Evolutionary conservation across 371 early-diverging fungal genomes (phyloP), one percentile per base, ranked within the genome.

Genomic region (Mucor indicus): DNA sequence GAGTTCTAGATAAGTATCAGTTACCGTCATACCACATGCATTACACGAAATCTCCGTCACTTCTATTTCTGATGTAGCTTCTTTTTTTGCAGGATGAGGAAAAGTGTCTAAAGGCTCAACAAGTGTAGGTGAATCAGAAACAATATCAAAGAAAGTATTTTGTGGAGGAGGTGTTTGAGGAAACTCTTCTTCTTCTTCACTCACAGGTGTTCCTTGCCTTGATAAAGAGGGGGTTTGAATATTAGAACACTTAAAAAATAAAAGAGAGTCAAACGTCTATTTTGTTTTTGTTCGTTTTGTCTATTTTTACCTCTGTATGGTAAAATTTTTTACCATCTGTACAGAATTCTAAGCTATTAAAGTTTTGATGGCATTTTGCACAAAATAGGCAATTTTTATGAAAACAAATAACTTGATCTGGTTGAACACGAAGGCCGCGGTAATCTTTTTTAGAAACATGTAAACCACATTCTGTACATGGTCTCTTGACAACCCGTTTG

Each of bases 321-420:
- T 74, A 77, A 27, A 71, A 67, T 6, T 56, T 50, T 13, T 69
- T 70, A 39, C 57, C 48, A 25, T 72, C 74, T 19, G 73, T 57
- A 36, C 72, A 64, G 33, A 69, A 77, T 35, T 74, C 67, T n/a
- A 60, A 11, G 3, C 45, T 38, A 47, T 46, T 23, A 30, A 60
- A 60, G 1, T 29, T 27, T 29, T 55, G 51, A 10, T 60, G 30
- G 15, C 60, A 60, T 21, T 51, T 55, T 3, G 55, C 60, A 39
- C 60, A 60, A 19, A 38, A 39, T 16, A 60, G 38, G 15, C 60
- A 60, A 20, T 31, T 38, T 4, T 20, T 19, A 38, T 60, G 60
- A 17, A 40, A 60, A 32, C 50, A 50, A 17, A 60, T 29, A 1
- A 51, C 20, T 31, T 60, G 44, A 0, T 55, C 60, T 1, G 50